phyloP scores from a whole-genome alignment of 2,329 filamentous ascomycete genomes.

The Byssoonygena ceratinophila region DNA sequence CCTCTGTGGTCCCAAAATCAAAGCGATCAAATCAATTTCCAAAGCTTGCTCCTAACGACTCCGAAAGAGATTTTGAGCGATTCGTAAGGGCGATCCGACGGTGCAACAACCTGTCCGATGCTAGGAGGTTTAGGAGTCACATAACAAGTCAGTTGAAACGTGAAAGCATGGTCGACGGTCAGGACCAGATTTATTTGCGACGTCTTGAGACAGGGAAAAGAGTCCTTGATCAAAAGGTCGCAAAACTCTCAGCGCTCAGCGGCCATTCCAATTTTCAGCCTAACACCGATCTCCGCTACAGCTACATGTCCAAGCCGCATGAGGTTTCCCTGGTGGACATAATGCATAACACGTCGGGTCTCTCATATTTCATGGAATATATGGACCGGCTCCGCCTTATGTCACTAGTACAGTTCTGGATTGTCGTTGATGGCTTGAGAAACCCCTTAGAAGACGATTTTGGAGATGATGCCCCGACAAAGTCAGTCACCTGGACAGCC shows the following conservation, averaged over 20 bases:
- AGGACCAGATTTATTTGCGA: slow-evolving; percentile 77
- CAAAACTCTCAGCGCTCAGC: slow-evolving; percentile 62
- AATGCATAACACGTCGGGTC: slow-evolving; percentile 75
- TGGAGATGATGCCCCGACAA: slow-evolving; percentile 56
- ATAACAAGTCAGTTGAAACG: slow-evolving; percentile 83
- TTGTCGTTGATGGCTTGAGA: slow-evolving; percentile 91
- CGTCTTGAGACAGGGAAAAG: slow-evolving; percentile 84
- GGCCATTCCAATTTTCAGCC: slow-evolving; percentile 22
- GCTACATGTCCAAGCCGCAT: slow-evolving; percentile 52
- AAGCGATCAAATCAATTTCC: slow-evolving; percentile 61
- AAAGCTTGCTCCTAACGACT: slow-evolving; percentile 68
- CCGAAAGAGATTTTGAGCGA: slow-evolving; percentile 84
- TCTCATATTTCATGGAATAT: slow-evolving; percentile 99
- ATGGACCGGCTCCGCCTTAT: slow-evolving; percentile 89
- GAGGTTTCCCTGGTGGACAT: slow-evolving; percentile 71
- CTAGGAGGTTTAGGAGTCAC: slow-evolving; percentile 81
- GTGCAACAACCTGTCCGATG: slow-evolving; percentile 84
- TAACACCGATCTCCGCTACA: slow-evolving; percentile 25
- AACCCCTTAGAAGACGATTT: slow-evolving; percentile 84
- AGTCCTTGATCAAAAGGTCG: slow-evolving; percentile 79
- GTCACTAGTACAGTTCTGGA: slow-evolving; percentile 92
- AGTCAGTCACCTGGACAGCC: slow-evolving; percentile 61
- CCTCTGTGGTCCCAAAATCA: slow-evolving; percentile 62
- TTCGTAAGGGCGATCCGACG: slow-evolving; percentile 84
- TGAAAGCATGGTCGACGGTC: slow-evolving; percentile 64